Conservation (phyloP, 148 eudicot genomes). For the Vaccinium vitisidaea region DNA sequence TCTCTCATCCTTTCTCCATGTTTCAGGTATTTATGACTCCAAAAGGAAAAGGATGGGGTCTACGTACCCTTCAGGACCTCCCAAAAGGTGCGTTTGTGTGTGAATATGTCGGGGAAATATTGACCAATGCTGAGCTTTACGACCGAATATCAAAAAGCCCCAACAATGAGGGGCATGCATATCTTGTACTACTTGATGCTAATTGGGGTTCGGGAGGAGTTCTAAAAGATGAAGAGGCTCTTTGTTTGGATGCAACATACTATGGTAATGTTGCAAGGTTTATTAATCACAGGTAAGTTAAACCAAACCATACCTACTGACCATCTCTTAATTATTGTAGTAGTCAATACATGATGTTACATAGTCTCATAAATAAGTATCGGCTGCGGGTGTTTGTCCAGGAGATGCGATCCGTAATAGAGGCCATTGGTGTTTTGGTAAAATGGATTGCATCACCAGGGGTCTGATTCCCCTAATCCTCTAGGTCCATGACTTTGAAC, state of each 20-base stretch:
- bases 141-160: slow-evolving; percentile 39
- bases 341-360: too few relatives aligned
- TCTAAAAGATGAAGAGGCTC: slow-evolving; percentile 63
- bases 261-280: slow-evolving; percentile 88
- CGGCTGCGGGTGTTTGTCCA: too few relatives aligned
- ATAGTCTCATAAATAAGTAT: too few relatives aligned
- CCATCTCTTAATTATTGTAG: too few relatives aligned
- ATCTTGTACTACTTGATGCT: slow-evolving; percentile 73
- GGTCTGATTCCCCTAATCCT: too few relatives aligned
- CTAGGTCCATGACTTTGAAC: too few relatives aligned
- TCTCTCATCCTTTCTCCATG: slow-evolving; percentile 1
- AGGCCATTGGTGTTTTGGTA: too few relatives aligned
- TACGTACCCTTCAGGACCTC: slow-evolving; percentile 68
- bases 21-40: slow-evolving; percentile 79
- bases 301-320: neutral
- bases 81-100: slow-evolving; percentile 87
- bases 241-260: slow-evolving; percentile 73
- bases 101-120: slow-evolving; percentile 84
- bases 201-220: slow-evolving; percentile 65
- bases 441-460: too few relatives aligned
- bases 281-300: slow-evolving; percentile 75
- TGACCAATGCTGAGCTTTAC: slow-evolving; percentile 58
- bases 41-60: slow-evolving; percentile 92
- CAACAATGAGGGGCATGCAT: slow-evolving; percentile 45
- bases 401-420: too few relatives aligned